Evolutionary conservation across 2,329 filamentous ascomycete genomes (phyloP).

Genomic region (Metarhizium brunneum): DNA sequence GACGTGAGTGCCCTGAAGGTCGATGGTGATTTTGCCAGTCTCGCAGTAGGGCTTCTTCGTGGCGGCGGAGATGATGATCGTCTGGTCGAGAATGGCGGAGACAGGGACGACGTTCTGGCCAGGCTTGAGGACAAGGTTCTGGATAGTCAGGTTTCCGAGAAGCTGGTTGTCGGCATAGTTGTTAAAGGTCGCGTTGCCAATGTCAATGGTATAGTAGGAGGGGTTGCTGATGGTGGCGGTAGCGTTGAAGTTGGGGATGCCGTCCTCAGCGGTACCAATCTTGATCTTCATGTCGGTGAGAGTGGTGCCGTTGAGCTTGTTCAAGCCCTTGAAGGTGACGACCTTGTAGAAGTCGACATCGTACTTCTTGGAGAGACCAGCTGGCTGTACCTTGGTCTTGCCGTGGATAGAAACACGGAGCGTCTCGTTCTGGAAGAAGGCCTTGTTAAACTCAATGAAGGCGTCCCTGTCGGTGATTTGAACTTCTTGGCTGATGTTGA

Average conservation of each 20-base stretch:
- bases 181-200: conserved; percentile 56
- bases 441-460: conserved; percentile 45
- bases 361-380: conserved; percentile 38
- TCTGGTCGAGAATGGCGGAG: conserved; percentile 43
- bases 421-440: conserved; percentile 41
- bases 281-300: conserved; percentile 26
- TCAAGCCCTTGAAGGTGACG: conserved; percentile 39
- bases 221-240: conserved; percentile 53
- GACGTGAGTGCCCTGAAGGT: conserved; percentile 44
- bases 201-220: conserved; percentile 53
- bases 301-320: conserved; percentile 45
- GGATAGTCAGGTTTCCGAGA: conserved; percentile 48
- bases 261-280: conserved; percentile 3
- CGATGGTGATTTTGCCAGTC: conserved; percentile 43
- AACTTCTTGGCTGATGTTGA: conserved; percentile 43
- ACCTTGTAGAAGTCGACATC: conserved; percentile 48
- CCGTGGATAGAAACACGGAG: conserved; percentile 42
- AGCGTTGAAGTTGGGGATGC: conserved; percentile 49
- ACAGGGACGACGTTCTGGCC: conserved; percentile 49
- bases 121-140: conserved; percentile 48
- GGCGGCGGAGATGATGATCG: conserved; percentile 30
- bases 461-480: conserved; percentile 36
- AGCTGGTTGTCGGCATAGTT: conserved; percentile 41
- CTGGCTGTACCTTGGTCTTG: conserved; percentile 40
- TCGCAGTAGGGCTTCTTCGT: conserved; percentile 41